Percentiles rank a stretch among this genome's conserved stretches.
Evolutionary conservation across 148 eudicot genomes (phyloP).

Genomic region (Dysphania ambrosioides): DNA sequence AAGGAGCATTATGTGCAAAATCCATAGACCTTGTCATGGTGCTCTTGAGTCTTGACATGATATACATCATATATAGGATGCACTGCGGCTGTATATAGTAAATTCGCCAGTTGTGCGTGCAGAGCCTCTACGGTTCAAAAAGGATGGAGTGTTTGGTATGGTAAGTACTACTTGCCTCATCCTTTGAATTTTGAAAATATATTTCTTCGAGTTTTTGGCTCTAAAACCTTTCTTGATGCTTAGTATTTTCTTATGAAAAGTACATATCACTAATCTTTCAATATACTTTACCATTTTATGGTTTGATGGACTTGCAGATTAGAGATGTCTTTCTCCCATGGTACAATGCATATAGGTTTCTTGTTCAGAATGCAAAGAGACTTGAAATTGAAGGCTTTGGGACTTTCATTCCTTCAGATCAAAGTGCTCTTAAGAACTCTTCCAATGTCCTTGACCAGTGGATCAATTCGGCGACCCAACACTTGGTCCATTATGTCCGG

Average conservation of each 20-base stretch:
- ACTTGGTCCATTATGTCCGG: conserved; percentile 86
- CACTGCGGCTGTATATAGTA: conserved; percentile 80
- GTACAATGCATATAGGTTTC: conserved; percentile 98
- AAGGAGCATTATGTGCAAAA: background rate
- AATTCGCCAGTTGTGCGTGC: conserved; percentile 99
- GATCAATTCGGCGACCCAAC: conserved; percentile 95
- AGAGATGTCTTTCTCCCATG: conserved; percentile 98
- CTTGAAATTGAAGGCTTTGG: conserved; percentile 85
- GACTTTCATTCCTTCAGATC: conserved; percentile 63
- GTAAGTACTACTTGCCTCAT: conserved; percentile 33
- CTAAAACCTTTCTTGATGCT: background rate
- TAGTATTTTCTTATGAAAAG: no score
- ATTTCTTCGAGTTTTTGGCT: background rate
- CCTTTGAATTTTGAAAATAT: background rate
- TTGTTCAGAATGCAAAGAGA: conserved; percentile 94
- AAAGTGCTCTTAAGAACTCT: conserved; percentile 49
- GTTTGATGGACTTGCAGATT: conserved; percentile 43
- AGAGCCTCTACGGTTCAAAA: conserved; percentile 86
- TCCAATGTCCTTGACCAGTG: conserved; percentile 98
- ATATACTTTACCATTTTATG: conserved; percentile 4
- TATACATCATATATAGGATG: conserved; percentile 46
- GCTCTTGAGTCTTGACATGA: conserved; percentile 1
- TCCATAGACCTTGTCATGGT: background rate
- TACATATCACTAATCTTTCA: background rate
- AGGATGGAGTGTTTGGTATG: conserved; percentile 90